Conservation (phyloP, 73 alveolate genomes). For the Symbiodinium natans region DNA sequence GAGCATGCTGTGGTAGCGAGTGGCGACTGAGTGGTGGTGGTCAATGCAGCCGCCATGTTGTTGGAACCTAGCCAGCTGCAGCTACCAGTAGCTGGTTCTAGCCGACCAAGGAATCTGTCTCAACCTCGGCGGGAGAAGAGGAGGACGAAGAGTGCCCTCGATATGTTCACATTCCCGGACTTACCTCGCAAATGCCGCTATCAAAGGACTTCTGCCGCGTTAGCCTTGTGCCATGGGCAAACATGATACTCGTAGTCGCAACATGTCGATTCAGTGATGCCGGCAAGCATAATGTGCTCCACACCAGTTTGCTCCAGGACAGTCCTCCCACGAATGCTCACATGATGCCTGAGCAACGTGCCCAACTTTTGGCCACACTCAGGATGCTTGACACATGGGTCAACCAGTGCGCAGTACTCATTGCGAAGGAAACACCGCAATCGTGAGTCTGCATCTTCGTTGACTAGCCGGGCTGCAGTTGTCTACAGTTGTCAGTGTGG, state of each 20-base stretch:
- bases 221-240: not conserved
- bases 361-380: not conserved
- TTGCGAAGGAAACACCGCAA: not conserved
- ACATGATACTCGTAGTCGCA: too few species aligned
- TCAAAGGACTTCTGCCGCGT: not conserved
- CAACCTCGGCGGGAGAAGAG: not conserved
- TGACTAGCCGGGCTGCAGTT: not conserved
- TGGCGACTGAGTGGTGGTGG: not conserved
- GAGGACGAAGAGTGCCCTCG: slow-evolving; percentile 7
- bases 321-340: not conserved
- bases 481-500: not conserved
- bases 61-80: not conserved
- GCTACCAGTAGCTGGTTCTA: not conserved
- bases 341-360: not conserved
- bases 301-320: not conserved
- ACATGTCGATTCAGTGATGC: not conserved
- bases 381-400: not conserved
- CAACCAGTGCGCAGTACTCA: not conserved
- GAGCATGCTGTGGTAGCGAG: not conserved
- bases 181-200: not conserved
- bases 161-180: slow-evolving; percentile 61
- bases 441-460: not conserved
- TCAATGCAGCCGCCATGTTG: not conserved
- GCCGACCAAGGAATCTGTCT: not conserved
- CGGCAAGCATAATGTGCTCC: too few species aligned